Percentiles rank a stretch among this genome's conserved stretches.
These are phyloP conservation scores for Akanthomyces uredinophilus DNA, from an alignment of 2,329 filamentous ascomycete species.

Conservation along the genomic window DNA sequence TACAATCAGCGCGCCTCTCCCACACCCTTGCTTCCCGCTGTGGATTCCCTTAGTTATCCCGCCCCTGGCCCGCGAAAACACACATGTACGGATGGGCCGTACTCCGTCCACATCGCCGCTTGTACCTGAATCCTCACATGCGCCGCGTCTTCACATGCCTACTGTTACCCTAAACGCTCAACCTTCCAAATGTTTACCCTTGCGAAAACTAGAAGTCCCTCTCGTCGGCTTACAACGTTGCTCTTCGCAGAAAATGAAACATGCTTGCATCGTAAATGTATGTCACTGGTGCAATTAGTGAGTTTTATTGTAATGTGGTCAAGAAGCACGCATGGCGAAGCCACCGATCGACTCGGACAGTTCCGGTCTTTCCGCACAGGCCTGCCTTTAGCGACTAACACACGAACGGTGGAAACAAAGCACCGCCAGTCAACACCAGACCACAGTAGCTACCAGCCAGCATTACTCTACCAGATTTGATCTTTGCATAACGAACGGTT, in stretches of 20 bases:
- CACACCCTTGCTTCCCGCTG: not conserved
- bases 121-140: conserved; percentile 3
- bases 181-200: not conserved
- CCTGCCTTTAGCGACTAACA: too few relatives aligned
- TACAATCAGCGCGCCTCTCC: not conserved
- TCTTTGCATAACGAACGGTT: too few relatives aligned
- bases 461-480: too few relatives aligned
- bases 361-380: too few relatives aligned
- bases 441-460: too few relatives aligned
- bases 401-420: too few relatives aligned
- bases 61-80: too few relatives aligned
- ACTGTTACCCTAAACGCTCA: not conserved
- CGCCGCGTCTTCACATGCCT: conserved; percentile 1
- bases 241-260: not conserved
- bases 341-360: too few relatives aligned
- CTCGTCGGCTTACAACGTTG: not conserved
- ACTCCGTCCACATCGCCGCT: not conserved
- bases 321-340: too few relatives aligned
- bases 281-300: too few relatives aligned
- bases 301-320: too few relatives aligned
- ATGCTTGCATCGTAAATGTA: not conserved
- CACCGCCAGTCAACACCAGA: too few relatives aligned
- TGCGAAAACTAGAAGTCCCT: not conserved
- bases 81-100: not conserved
- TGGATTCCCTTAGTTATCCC: not conserved